Percentiles rank a stretch among this genome's conserved stretches.
phyloP scores from a whole-genome alignment of 2,329 filamentous ascomycete species.

The Helminthosporium solani region DNA sequence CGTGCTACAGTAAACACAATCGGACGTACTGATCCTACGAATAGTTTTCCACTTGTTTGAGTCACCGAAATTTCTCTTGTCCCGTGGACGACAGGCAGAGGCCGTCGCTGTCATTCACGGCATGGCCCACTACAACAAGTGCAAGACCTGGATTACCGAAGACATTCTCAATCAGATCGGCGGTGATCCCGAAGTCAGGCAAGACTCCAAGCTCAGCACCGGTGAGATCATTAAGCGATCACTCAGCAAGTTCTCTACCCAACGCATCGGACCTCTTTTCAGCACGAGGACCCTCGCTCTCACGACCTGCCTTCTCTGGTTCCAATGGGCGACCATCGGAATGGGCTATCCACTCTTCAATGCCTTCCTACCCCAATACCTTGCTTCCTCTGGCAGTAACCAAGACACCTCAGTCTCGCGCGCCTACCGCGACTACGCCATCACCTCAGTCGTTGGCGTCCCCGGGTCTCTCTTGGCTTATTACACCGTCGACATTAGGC shows the following conservation, averaged over 20 bases:
- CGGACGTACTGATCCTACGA: neutral
- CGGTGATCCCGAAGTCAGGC: conserved; percentile 48
- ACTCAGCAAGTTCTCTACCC: conserved; percentile 65
- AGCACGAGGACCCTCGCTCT: conserved; percentile 49
- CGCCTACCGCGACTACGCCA: conserved; percentile 78
- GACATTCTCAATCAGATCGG: conserved; percentile 61
- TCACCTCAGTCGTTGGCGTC: conserved; percentile 74
- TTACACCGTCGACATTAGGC: conserved; percentile 71
- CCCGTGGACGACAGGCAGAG: conserved; percentile 72
- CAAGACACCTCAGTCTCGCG: conserved; percentile 30
- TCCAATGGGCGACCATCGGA: conserved; percentile 79
- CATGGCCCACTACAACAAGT: conserved; percentile 69
- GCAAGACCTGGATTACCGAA: conserved; percentile 59
- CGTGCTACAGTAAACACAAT: no score
- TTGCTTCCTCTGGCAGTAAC: conserved; percentile 57
- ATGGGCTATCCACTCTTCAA: conserved; percentile 90
- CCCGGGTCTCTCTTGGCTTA: conserved; percentile 75
- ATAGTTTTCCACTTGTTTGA: conserved; percentile 74
- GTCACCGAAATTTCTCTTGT: conserved; percentile 80
- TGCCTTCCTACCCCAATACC: conserved; percentile 84
- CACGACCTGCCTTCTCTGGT: conserved; percentile 63
- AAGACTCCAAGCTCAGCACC: conserved; percentile 43
- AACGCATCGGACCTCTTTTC: conserved; percentile 67
- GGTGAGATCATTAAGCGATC: conserved; percentile 58
- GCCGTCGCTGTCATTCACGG: conserved; percentile 79